Evolutionary conservation across 1,284 basidiomycete genomes (phyloP), one percentile per base, ranked within the genome.

Genomic region (Amylostereum chailletii): DNA sequence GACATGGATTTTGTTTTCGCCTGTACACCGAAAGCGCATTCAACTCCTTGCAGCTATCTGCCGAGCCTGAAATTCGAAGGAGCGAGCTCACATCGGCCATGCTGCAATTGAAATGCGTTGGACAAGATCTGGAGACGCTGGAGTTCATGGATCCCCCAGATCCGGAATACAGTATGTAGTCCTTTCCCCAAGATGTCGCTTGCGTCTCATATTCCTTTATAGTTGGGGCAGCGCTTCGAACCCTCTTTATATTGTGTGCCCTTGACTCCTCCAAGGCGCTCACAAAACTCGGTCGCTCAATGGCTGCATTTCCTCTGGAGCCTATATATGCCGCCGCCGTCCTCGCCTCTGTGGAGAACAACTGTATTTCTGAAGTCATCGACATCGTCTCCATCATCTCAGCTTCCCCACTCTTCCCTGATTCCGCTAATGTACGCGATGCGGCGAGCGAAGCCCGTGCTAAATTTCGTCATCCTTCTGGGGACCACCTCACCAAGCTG

Each of bases 401-500:
- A n/a, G 70, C 79, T n/a, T 77, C 83, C 30, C 80, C 82, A 52
- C 74, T 92, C 10, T 91, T 92, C 67, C 61, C 86, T 47, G 84
- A 89, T 60, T 68, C 78, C 27, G 71, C 77, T 47, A 81, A 85
- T 51, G 76, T 86, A 47, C 78, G 93, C 26, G 88, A 93, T 46
- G 71, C 71, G 3, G 83, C 86, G 0, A 66, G 75, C 0, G 81
- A 82, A 48, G 83, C 84, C 1, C 75, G 89, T 2, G 68, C 74
- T 42, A 88, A 88, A 62, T 97, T 97, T 63, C 74, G 82, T 9
- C 89, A 93, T 62, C 70, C 80, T 2, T 83, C 86, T 48, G 94
- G 95, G 27, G 95, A 99, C 63, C 92, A 96, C 63, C 72, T 96
- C 51, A 96, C 93, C 9, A 76, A 86, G 49, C 75, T 97, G 53